Percentiles rank a stretch among this genome's conserved stretches.
phyloP scores from a whole-genome alignment of 164 flowering plant species.

The Malania oleifera region DNA sequence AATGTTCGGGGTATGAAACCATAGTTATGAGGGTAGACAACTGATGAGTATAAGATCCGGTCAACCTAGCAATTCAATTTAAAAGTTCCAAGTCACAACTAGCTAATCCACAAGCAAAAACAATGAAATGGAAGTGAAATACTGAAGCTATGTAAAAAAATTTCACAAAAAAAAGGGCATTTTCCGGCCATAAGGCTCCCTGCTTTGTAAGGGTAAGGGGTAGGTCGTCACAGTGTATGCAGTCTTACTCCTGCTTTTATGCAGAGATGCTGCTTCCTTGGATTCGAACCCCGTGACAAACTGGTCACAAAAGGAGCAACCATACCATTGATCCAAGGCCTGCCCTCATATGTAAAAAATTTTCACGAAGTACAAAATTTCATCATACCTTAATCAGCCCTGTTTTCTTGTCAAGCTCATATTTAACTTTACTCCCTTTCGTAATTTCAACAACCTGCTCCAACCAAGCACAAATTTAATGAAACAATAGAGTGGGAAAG shows the following conservation, averaged over 20 bases:
- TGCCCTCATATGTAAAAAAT: not conserved
- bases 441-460: constrained; percentile 69
- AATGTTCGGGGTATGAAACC: constrained; percentile 74
- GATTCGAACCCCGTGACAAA: too few species aligned
- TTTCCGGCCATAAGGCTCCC: too few species aligned
- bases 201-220: too few species aligned
- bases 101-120: not conserved
- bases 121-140: not conserved
- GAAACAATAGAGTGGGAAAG: not conserved
- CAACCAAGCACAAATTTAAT: constrained; percentile 7
- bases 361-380: not conserved
- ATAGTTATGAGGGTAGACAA: constrained; percentile 75
- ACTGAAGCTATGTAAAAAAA: not conserved
- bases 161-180: too few species aligned
- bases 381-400: constrained; percentile 66
- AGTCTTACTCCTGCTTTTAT: too few species aligned
- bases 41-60: constrained; percentile 63
- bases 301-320: too few species aligned
- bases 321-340: too few species aligned
- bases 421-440: constrained; percentile 84
- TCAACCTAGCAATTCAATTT: constrained; percentile 42
- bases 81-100: not conserved
- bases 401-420: constrained; percentile 82
- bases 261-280: too few species aligned
- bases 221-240: too few species aligned